These are phyloP conservation scores for Murraya paniculata DNA, from an alignment of 345 rosid genomes.

Conservation along the genomic window DNA sequence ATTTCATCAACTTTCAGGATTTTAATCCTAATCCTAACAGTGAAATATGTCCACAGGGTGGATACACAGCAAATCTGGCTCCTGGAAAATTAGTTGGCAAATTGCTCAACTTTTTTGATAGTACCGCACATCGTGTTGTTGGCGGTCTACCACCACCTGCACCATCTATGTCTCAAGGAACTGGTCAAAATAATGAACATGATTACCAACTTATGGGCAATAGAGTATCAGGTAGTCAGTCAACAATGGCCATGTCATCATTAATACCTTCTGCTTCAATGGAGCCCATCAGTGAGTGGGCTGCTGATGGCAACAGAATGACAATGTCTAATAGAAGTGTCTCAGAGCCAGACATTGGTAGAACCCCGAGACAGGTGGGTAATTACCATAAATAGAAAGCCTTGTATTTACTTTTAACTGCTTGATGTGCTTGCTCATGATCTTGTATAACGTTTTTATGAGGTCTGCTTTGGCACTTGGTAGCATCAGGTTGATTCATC, in stretches of 20 bases:
- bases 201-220: constrained; percentile 38
- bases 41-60: constrained; percentile 52
- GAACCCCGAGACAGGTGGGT: constrained; percentile 73
- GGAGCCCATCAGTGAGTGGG: constrained; percentile 72
- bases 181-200: constrained; percentile 38
- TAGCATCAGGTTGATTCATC: constrained; percentile 56
- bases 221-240: constrained; percentile 68
- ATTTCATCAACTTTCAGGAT: neutral
- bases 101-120: constrained; percentile 75
- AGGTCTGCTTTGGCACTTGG: constrained; percentile 18
- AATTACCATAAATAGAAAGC: constrained; percentile 3
- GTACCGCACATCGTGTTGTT: constrained; percentile 78
- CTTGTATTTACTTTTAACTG: neutral
- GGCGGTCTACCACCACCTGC: constrained; percentile 70
- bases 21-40: constrained; percentile 1
- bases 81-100: constrained; percentile 72
- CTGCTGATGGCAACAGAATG: constrained; percentile 56
- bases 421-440: constrained; percentile 9
- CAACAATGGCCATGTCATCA: constrained; percentile 73
- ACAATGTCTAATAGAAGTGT: constrained; percentile 68
- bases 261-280: constrained; percentile 67
- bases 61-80: constrained; percentile 66
- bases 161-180: constrained; percentile 44
- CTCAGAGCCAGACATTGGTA: constrained; percentile 79
- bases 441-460: constrained; percentile 1